Conservation (phyloP, 1,284 basidiomycete genomes). For the Trichosporon sp. region DNA sequence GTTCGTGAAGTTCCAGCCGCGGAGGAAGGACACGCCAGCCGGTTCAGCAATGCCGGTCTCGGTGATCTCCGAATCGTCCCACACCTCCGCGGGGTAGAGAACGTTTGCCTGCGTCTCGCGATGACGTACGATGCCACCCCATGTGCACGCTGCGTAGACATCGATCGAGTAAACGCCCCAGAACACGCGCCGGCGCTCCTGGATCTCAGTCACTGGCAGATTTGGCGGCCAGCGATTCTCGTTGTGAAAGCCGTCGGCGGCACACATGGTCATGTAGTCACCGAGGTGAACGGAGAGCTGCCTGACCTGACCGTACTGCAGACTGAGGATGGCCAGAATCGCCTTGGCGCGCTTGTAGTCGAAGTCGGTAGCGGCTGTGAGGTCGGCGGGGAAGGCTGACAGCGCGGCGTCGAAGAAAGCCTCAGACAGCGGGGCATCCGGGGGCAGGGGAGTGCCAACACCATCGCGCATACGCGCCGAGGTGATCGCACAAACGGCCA, state of each 20-base stretch:
- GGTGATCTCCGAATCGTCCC: slow-evolving; percentile 46
- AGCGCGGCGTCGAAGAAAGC: slow-evolving; percentile 39
- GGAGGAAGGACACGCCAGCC: slow-evolving; percentile 37
- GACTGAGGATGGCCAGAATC: slow-evolving; percentile 44
- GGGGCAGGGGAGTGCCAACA: slow-evolving; percentile 20
- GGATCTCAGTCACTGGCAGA: slow-evolving; percentile 43
- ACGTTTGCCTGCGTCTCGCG: slow-evolving; percentile 51
- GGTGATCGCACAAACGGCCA: slow-evolving; percentile 51
- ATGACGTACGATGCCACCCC: slow-evolving; percentile 47
- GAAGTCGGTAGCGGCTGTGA: slow-evolving; percentile 82
- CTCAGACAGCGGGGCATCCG: slow-evolving; percentile 34
- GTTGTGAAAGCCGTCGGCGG: slow-evolving; percentile 48
- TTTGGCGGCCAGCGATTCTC: slow-evolving; percentile 48
- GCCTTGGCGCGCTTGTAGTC: slow-evolving; percentile 72
- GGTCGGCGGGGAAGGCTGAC: slow-evolving; percentile 63
- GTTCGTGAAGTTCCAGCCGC: slow-evolving; percentile 53
- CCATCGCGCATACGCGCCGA: slow-evolving; percentile 51
- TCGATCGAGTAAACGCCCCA: slow-evolving; percentile 53
- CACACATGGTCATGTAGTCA: slow-evolving; percentile 48
- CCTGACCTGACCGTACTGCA: slow-evolving; percentile 45
- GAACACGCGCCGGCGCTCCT: slow-evolving; percentile 53
- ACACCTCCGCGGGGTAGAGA: slow-evolving; percentile 50
- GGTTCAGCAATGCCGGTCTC: slow-evolving; percentile 31
- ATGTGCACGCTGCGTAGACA: slow-evolving; percentile 50
- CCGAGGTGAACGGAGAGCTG: slow-evolving; percentile 43